phyloP scores from a whole-genome alignment of 192 early-diverging fungal species.

The Geosiphon pyriformis region DNA sequence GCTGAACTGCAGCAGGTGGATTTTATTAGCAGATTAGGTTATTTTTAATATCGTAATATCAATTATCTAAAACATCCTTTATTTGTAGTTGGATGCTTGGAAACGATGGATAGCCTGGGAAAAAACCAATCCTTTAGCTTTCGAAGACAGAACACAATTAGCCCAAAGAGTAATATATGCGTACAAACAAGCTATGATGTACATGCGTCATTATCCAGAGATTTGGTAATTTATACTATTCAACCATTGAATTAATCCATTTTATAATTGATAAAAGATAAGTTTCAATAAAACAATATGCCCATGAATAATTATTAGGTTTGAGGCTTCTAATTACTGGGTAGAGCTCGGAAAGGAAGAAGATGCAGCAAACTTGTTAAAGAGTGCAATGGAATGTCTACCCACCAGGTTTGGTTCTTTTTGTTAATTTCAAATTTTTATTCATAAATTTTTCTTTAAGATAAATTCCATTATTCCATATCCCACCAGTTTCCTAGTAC shows the following conservation, averaged over 20 bases:
- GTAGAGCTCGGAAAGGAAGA: constrained; percentile 51
- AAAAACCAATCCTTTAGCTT: constrained; percentile 71
- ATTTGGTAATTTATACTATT: constrained; percentile 58
- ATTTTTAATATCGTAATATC: too few species aligned
- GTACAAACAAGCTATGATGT: constrained; percentile 82
- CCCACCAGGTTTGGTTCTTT: constrained; percentile 54
- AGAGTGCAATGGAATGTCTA: constrained; percentile 61
- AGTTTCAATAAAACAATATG: too few species aligned
- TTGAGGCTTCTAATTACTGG: constrained; percentile 60
- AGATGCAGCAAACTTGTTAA: constrained; percentile 57
- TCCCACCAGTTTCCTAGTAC: constrained; percentile 52
- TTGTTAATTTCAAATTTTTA: constrained; percentile 4
- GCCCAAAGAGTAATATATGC: constrained; percentile 72
- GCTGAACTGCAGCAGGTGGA: constrained; percentile 54
- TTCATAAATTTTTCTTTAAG: background rate
- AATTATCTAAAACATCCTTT: too few species aligned
- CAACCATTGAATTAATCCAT: constrained; percentile 6
- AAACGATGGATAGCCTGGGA: constrained; percentile 92
- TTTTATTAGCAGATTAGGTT: too few species aligned
- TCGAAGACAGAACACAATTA: constrained; percentile 58
- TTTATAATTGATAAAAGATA: too few species aligned
- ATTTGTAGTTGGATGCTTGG: constrained; percentile 50
- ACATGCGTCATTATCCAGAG: constrained; percentile 81
- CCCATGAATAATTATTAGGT: too few species aligned
- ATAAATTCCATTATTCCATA: background rate